Base-by-base conservation (phyloP, 2,329 filamentous ascomycete species). In the Botrytis tulipae region DNA sequence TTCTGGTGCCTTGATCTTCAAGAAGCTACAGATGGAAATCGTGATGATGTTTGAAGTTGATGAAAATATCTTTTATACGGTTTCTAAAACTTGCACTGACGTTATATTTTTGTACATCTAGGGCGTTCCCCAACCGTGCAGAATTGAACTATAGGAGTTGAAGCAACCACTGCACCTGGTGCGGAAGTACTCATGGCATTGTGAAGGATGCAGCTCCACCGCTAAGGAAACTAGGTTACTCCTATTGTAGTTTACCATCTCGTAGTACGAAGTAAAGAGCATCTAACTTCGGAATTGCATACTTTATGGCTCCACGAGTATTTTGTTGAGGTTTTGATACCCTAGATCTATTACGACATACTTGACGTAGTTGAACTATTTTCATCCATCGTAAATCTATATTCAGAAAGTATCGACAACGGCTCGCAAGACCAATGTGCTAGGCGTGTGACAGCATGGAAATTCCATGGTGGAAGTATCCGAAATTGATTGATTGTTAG, bases 51-150 rank as follows among this genome's bases (percentile, higher is more conserved):
- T 67, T 54, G 46, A 40, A 16, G 65, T 67, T 54, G 32, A 67
- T 22, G 46, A 29, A 12, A 51, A 51, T n/a, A 20, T 67, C 44
- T 54, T 18, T 29, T n/a, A 54, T 29, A n/a, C 32, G 22, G 25
- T 67, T 67, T 67, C 32, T 25, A n/a, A 40, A 54, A 54, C 32
- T 51, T 48, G 63, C 63, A 51, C 44, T 51, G 32, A 67, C 22
- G 7, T 37, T 48, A 12, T n/a, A 37, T 35, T n/a, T n/a, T 48
- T 32, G 22, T 25, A 65, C 22, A 48, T n/a, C 20, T 22, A 66
- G 46, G 14, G 14, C 25, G 63, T 48, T 51, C 46, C 44, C 32
- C 44, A 67, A 67, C 32, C 44, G 65, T 67, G 65, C 46, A 48
- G 46, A 22, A n/a, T 67, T 35, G 32, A 18, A 67, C 7, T 20